Conservation (phyloP, 805 yeast genomes). For the Saccharomycopsis sp. region DNA sequence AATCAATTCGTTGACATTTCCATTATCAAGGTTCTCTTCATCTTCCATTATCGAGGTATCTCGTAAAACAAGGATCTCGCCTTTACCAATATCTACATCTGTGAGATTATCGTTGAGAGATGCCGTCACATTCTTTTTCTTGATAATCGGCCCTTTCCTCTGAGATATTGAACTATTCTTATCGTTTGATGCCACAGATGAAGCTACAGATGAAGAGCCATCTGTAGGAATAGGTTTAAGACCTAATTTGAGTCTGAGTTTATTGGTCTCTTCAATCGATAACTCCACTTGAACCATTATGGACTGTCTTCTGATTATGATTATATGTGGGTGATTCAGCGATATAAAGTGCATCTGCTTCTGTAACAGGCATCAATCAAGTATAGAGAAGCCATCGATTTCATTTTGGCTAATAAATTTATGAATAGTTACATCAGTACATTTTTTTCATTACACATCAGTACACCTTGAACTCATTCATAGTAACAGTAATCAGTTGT, state of each 20-base stretch:
- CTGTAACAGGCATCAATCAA: no score
- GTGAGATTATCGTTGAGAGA: conserved; percentile 6
- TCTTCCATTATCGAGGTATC: conserved; percentile 34
- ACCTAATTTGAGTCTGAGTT: conserved; percentile 38
- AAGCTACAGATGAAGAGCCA: background rate
- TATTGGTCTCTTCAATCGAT: conserved; percentile 43
- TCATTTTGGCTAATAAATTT: background rate
- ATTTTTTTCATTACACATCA: no score
- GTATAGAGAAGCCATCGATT: no score
- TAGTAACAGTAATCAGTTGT: no score
- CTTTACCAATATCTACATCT: conserved; percentile 22
- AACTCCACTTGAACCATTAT: conserved; percentile 19
- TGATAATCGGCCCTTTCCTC: background rate
- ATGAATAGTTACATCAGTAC: no score
- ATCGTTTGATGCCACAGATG: background rate
- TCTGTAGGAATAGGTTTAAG: conserved; percentile 32
- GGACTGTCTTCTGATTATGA: background rate
- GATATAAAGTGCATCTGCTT: no score
- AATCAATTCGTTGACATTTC: conserved; percentile 27
- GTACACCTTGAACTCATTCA: no score
- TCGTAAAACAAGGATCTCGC: conserved; percentile 39
- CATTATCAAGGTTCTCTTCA: conserved; percentile 22
- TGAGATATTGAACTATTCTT: background rate
- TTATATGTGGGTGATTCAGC: no score
- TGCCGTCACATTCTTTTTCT: background rate